Evolutionary conservation across 345 rosid species (phyloP).

Genomic region (Aurinia saxatilis): DNA sequence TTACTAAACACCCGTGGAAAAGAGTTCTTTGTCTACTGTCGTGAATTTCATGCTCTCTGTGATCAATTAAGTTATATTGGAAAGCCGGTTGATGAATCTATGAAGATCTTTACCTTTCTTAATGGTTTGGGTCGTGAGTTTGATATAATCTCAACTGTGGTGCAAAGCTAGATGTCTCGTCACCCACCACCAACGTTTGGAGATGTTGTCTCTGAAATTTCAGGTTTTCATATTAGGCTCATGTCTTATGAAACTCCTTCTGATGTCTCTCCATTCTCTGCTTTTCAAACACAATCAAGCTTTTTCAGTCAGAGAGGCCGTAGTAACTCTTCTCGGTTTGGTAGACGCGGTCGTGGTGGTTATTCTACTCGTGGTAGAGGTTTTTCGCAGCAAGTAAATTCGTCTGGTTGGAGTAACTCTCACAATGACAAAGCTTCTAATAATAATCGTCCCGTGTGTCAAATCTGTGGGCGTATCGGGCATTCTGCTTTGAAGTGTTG

Average conservation of each 20-base stretch:
- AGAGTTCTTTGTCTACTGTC: no score
- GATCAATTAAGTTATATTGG: neutral
- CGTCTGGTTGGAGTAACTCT: no score
- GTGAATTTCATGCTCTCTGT: no score
- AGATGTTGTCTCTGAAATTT: neutral
- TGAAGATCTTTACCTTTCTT: neutral
- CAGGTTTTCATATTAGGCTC: accelerated
- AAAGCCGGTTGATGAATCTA: neutral
- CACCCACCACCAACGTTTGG: no score
- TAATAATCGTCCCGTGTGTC: no score
- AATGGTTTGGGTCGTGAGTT: neutral
- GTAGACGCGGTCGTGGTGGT: neutral
- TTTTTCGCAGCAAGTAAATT: no score
- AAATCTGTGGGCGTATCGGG: neutral
- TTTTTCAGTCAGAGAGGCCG: no score
- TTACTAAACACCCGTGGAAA: no score
- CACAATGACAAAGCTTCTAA: no score
- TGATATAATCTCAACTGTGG: neutral
- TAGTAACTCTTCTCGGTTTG: no score
- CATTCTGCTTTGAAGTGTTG: neutral
- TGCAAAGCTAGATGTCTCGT: neutral
- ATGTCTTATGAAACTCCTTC: accelerated
- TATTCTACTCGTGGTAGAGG: no score
- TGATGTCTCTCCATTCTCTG: neutral
- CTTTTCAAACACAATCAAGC: neutral